phyloP scores from a whole-genome alignment of 139 green algal species.

The Ettlia oleoabundans region DNA sequence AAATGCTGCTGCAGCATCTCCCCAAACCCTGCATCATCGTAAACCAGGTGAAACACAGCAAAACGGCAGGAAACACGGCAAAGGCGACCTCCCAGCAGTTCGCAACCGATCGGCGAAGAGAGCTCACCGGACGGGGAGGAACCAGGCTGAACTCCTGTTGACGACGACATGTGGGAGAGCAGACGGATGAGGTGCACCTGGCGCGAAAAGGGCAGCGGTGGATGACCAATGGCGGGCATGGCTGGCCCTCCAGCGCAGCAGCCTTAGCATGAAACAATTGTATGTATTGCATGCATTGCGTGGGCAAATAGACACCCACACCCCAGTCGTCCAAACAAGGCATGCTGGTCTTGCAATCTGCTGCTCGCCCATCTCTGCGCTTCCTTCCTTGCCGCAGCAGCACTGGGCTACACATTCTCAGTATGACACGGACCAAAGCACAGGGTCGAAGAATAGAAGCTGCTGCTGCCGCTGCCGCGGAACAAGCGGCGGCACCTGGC shows the following conservation, averaged over 20 bases:
- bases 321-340: not conserved
- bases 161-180: too few species aligned
- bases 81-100: too few species aligned
- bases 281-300: not conserved
- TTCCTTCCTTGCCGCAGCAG: not conserved
- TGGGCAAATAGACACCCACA: too few species aligned
- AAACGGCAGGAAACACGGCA: too few species aligned
- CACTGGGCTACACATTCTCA: not conserved
- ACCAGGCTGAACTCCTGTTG: not conserved
- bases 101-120: too few species aligned
- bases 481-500: not conserved
- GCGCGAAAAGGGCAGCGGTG: too few species aligned
- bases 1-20: not conserved
- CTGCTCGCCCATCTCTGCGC: not conserved
- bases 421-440: slow-evolving; percentile 16
- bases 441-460: not conserved
- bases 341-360: not conserved
- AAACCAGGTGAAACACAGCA: too few species aligned
- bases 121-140: too few species aligned
- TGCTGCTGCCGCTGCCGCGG: not conserved
- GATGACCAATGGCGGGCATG: too few species aligned
- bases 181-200: too few species aligned
- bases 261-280: not conserved
- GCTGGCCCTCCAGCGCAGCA: too few species aligned
- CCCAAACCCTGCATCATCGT: not conserved